Evolutionary conservation across 2,329 filamentous ascomycete species (phyloP).

Genomic region (Aspergillus brasiliensis): DNA sequence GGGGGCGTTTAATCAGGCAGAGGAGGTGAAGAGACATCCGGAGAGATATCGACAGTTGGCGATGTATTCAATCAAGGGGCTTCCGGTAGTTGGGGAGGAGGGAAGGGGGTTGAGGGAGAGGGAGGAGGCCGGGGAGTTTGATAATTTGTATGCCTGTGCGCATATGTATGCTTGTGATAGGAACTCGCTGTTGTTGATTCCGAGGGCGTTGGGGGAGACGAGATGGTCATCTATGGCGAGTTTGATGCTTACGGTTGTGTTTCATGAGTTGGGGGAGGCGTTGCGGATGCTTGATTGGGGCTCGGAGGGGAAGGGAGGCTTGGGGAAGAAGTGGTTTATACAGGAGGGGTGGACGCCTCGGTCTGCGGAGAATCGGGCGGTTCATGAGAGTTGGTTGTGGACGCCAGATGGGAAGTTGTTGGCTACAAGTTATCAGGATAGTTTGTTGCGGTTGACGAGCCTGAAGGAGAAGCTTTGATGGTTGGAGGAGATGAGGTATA

Average conservation of each 20-base stretch:
- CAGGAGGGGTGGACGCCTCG: slow-evolving; percentile 53
- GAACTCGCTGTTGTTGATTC: slow-evolving; percentile 56
- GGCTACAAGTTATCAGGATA: slow-evolving; percentile 54
- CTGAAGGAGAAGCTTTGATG: slow-evolving; percentile 24
- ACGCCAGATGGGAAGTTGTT: slow-evolving; percentile 47
- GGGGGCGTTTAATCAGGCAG: slow-evolving; percentile 47
- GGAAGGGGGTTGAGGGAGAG: slow-evolving; percentile 14
- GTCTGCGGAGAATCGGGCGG: slow-evolving; percentile 47
- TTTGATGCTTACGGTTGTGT: slow-evolving; percentile 51
- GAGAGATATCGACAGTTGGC: slow-evolving; percentile 47
- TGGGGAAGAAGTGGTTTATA: slow-evolving; percentile 48
- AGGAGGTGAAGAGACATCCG: slow-evolving; percentile 30
- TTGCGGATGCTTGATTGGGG: slow-evolving; percentile 47
- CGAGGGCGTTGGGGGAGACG: slow-evolving; percentile 51
- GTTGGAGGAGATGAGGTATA: no score
- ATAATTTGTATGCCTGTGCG: slow-evolving; percentile 60
- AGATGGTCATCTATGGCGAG: slow-evolving; percentile 49
- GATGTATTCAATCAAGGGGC: slow-evolving; percentile 50
- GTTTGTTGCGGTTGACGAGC: slow-evolving; percentile 43
- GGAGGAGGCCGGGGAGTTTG: slow-evolving; percentile 38
- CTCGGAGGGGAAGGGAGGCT: neutral
- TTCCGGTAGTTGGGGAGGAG: slow-evolving; percentile 34
- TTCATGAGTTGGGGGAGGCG: slow-evolving; percentile 47
- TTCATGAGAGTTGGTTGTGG: slow-evolving; percentile 53
- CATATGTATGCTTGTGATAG: slow-evolving; percentile 61